phyloP scores from a whole-genome alignment of 768 basidiomycete genomes.

The Lentinula detonsa region DNA sequence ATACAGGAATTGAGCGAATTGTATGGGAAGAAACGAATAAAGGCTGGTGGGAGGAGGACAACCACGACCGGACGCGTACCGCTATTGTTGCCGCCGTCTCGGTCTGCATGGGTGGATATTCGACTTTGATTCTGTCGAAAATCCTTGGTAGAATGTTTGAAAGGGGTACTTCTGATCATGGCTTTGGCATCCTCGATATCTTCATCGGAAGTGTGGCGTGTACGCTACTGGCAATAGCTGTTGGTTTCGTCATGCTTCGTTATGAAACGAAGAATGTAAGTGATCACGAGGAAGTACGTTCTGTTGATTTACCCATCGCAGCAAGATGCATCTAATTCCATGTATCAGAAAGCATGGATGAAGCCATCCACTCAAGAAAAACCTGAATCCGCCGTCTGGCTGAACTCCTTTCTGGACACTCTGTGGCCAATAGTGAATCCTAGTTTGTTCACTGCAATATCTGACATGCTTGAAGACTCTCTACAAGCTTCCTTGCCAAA shows the following conservation, averaged over 20 bases:
- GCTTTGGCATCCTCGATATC: background rate
- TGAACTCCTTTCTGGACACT: conserved; percentile 53
- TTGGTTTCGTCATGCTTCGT: background rate
- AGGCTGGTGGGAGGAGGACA: conserved; percentile 28
- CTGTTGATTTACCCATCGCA: no score
- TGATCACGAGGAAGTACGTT: background rate
- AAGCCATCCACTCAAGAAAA: conserved; percentile 7
- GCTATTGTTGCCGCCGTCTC: conserved; percentile 7
- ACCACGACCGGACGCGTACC: conserved; percentile 15
- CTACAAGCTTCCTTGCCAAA: conserved; percentile 48
- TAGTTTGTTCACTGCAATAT: conserved; percentile 46
- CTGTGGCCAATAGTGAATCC: conserved; percentile 78
- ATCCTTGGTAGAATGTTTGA: background rate
- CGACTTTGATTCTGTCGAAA: conserved; percentile 4
- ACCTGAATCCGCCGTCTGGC: conserved; percentile 46
- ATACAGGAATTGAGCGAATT: conserved; percentile 21
- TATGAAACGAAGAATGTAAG: background rate
- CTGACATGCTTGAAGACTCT: conserved; percentile 61
- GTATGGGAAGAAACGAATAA: conserved; percentile 22
- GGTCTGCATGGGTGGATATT: conserved; percentile 4
- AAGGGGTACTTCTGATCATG: background rate
- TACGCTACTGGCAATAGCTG: background rate
- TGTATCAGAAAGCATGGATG: background rate
- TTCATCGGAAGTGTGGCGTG: background rate
- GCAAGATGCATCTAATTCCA: conserved; percentile 2